Evolutionary conservation across 441 rosid species (phyloP), one percentile per base, ranked within the genome.

Genomic region (Erodium moschatum): DNA sequence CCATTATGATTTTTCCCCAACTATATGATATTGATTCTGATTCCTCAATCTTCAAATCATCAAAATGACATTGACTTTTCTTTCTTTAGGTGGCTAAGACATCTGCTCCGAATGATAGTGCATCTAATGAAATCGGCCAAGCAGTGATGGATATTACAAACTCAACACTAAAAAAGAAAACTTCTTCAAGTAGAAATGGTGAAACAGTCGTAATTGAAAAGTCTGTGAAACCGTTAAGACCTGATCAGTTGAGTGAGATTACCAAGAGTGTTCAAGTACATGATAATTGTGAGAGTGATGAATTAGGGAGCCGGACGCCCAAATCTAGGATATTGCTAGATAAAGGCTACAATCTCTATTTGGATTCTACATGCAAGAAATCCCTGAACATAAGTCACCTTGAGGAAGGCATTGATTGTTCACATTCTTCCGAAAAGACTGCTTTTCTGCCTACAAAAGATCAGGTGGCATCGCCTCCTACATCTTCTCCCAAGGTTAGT

Each of bases 311-410:
- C 21, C 46, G 86, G 73, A 88, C 78, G 80, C 96, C 88, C 24
- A 91, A 84, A 77, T 78, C 90, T 54, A 80, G 84, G 81, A 81
- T 88, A 78, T 85, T 84, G 73, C 83, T 90, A 27, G 90, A 79
- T 68, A 92, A 89, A 80, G 89, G 89, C 65, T 84, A 86, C 77
- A 84, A 83, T 70, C 87, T 79, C 69, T 71, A 82, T 72, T 83
- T 86, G 92, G 52, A 74, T 65, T 48, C 38, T 35, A 60, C 44
- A 40, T 40, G 44, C 44, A 40, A 40, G 11, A 9, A 40, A 40
- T 40, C 44, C 44, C 44, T 1, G 12, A 9, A 40, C 2, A 40
- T 11, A 40, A 40, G 12, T 40, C 44, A 0, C 12, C 44, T 8
- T 40, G 44, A 40, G 44, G 44, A 40, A 40, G 44, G 12, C 8